Percentiles rank a stretch among this genome's conserved stretches.
Evolutionary conservation across 257 asterid genomes (phyloP).

Genomic region (Echites panduratus): DNA sequence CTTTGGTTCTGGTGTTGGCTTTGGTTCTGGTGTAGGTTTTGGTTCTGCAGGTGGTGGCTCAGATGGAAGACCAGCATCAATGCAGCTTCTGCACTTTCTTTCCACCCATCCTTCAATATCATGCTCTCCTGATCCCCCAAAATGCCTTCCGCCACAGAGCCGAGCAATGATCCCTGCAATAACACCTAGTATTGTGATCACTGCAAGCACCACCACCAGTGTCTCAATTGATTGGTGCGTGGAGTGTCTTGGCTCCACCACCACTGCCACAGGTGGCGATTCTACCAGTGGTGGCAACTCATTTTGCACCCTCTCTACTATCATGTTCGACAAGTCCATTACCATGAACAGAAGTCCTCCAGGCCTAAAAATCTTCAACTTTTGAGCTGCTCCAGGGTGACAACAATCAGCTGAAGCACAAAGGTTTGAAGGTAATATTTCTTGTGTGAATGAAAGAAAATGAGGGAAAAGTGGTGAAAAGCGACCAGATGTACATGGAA

Average conservation of each 20-base stretch:
- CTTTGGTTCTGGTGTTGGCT: slow-evolving; percentile 14
- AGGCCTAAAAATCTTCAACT: slow-evolving; percentile 3
- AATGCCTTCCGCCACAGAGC: slow-evolving; percentile 66
- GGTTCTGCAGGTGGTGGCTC: slow-evolving; percentile 14
- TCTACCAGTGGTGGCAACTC: slow-evolving; percentile 71
- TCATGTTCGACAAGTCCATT: slow-evolving; percentile 12
- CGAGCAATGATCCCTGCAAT: slow-evolving; percentile 70
- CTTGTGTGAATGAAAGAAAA: neutral
- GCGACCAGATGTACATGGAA: neutral
- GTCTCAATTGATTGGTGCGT: slow-evolving; percentile 68
- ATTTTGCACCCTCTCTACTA: slow-evolving; percentile 16
- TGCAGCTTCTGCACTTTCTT: slow-evolving; percentile 39
- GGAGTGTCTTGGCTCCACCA: slow-evolving; percentile 34
- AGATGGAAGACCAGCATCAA: slow-evolving; percentile 22
- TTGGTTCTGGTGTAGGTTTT: slow-evolving; percentile 11
- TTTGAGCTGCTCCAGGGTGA: neutral
- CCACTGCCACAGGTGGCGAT: slow-evolving; percentile 45
- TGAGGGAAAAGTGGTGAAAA: neutral
- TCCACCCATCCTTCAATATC: slow-evolving; percentile 88
- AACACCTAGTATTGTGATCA: slow-evolving; percentile 63
- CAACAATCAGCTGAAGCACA: neutral
- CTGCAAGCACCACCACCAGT: slow-evolving; percentile 74
- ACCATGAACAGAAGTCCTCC: neutral
- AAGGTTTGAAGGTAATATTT: neutral
- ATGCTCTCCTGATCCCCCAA: slow-evolving; percentile 63